phyloP scores from a whole-genome alignment of 306 rosid genomes.

The Inga oerstediana region DNA sequence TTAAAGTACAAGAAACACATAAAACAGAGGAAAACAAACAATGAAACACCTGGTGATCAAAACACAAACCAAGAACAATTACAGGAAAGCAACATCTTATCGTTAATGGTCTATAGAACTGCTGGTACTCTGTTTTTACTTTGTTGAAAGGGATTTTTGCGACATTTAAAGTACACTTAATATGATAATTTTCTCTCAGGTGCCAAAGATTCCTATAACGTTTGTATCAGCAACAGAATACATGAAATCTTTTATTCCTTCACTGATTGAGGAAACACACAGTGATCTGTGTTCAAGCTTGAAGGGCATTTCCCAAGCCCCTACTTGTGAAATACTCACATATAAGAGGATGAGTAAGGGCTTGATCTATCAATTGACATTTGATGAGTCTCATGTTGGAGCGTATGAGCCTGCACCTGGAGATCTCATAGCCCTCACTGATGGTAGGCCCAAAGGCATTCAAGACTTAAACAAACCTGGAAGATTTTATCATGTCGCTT shows the following conservation, averaged over 20 bases:
- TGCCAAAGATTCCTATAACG: constrained; percentile 46
- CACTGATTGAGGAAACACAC: constrained; percentile 64
- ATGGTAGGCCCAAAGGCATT: constrained; percentile 33
- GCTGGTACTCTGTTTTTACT: not conserved
- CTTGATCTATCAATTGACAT: constrained; percentile 28
- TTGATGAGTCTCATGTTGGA: not conserved
- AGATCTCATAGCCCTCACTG: constrained; percentile 57
- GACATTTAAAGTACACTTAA: not conserved
- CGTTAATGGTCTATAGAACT: not conserved
- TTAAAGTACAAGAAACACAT: not conserved
- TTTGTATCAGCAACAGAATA: constrained; percentile 44
- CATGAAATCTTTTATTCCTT: constrained; percentile 49
- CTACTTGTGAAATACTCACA: constrained; percentile 32
- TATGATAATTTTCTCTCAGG: constrained; percentile 39
- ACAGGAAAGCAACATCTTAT: not conserved
- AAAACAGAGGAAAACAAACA: not conserved
- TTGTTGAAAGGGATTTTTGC: not conserved
- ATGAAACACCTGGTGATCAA: too few relatives aligned
- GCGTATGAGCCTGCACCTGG: constrained; percentile 47
- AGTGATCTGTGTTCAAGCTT: constrained; percentile 48
- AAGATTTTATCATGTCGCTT: constrained; percentile 39
- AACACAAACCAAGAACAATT: not conserved
- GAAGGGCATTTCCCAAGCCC: constrained; percentile 32
- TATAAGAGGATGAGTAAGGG: not conserved
- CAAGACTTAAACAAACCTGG: constrained; percentile 39